These are phyloP conservation scores for Pezicula neosporulosa DNA, from an alignment of 2,329 filamentous ascomycete genomes.

Conservation along the genomic window DNA sequence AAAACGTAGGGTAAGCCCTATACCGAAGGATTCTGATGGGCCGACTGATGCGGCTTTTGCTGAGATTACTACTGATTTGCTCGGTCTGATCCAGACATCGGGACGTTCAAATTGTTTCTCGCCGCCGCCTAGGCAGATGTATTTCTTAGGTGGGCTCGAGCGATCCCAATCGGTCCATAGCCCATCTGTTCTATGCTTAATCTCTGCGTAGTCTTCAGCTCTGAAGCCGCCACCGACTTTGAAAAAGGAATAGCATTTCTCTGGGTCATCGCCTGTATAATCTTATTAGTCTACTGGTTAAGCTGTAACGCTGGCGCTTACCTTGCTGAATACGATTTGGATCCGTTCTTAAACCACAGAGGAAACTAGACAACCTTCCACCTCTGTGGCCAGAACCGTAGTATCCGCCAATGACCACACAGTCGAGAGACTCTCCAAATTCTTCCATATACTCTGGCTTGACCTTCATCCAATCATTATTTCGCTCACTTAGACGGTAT, in stretches of 20 bases:
- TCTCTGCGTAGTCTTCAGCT: constrained; percentile 76
- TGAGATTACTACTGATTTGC: constrained; percentile 81
- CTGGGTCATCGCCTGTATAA: constrained; percentile 45
- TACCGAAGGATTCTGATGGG: constrained; percentile 73
- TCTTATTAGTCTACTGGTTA: background rate
- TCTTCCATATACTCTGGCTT: constrained; percentile 99
- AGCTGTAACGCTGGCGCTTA: constrained; percentile 4
- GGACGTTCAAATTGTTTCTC: constrained; percentile 72
- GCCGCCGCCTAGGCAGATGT: constrained; percentile 78
- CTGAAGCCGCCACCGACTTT: constrained; percentile 95
- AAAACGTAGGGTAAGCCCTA: constrained; percentile 78
- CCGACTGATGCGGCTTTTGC: constrained; percentile 84
- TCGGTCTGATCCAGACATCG: constrained; percentile 89
- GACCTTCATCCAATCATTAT: constrained; percentile 97
- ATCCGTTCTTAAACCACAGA: constrained; percentile 82
- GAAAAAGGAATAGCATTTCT: constrained; percentile 91
- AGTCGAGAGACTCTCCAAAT: constrained; percentile 90
- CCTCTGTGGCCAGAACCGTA: constrained; percentile 86
- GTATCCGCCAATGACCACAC: constrained; percentile 86
- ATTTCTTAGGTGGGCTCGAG: constrained; percentile 70
- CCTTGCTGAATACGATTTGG: constrained; percentile 56
- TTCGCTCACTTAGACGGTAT: constrained; percentile 84
- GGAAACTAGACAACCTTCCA: constrained; percentile 76
- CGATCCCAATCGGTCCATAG: constrained; percentile 89
- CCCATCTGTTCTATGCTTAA: constrained; percentile 78